Conservation (phyloP, 164 flowering plant species). For the Cinnamomum chago region DNA sequence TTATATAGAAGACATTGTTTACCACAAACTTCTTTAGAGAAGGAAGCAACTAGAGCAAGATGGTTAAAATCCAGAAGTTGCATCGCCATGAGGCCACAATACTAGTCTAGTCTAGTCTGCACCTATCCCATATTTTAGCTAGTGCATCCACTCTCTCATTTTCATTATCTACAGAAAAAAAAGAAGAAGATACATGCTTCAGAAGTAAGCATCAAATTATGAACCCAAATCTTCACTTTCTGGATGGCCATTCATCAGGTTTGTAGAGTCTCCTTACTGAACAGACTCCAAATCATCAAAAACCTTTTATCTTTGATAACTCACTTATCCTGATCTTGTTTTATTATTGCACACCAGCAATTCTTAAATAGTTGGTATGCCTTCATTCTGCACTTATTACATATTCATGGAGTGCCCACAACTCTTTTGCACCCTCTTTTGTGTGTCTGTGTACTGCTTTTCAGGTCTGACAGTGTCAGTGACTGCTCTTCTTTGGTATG, state of each 20-base stretch:
- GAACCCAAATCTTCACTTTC: neutral
- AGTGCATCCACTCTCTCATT: neutral
- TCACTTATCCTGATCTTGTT: neutral
- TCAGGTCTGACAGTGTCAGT: neutral
- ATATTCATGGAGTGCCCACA: neutral
- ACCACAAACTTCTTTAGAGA: no score
- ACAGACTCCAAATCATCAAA: no score
- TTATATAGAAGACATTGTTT: no score
- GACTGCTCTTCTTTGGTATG: constrained; percentile 12
- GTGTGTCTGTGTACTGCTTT: neutral
- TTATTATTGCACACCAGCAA: neutral
- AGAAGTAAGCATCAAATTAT: neutral
- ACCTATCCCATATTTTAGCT: neutral
- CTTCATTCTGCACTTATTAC: neutral
- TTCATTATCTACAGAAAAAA: neutral
- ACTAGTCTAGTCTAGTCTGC: no score
- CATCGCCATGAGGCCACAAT: no score
- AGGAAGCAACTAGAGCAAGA: no score
- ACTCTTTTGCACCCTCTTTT: neutral
- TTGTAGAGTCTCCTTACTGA: no score
- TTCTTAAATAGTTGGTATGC: neutral
- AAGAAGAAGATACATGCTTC: neutral
- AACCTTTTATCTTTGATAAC: no score
- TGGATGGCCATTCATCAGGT: neutral
- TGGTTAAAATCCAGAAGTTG: no score